Conservation (phyloP, 345 rosid species). For the Atalantia buxifolia region DNA sequence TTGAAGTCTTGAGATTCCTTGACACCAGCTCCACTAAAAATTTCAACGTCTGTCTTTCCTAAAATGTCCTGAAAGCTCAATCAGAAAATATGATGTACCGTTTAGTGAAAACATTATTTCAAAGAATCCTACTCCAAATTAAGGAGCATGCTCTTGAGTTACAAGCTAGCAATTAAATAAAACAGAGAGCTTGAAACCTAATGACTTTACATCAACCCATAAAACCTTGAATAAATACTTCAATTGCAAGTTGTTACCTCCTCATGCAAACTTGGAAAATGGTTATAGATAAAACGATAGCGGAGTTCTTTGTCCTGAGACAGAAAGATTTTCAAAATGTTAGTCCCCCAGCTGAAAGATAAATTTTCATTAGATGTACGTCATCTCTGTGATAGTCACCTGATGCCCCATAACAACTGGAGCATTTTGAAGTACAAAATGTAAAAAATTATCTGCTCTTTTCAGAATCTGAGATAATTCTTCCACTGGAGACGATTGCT, state of each 20-base stretch:
- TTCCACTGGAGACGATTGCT: conserved; percentile 73
- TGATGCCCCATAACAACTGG: conserved; percentile 95
- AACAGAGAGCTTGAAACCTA: not conserved
- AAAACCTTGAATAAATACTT: conserved; percentile 23
- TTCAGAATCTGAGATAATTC: conserved; percentile 78
- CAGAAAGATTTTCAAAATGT: not conserved
- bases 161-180: not conserved
- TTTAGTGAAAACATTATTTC: not conserved
- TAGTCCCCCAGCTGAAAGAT: conserved; percentile 12
- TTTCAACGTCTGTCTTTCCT: conserved; percentile 89
- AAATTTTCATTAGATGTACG: not conserved
- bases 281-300: conserved; percentile 90
- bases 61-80: conserved; percentile 64
- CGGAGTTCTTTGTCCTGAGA: conserved; percentile 90
- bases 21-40: conserved; percentile 84
- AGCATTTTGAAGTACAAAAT: conserved; percentile 90
- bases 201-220: not conserved
- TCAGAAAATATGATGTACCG: not conserved
- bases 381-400: conserved; percentile 31
- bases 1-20: conserved; percentile 95
- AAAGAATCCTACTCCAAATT: not conserved
- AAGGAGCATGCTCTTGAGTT: not conserved
- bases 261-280: conserved; percentile 79
- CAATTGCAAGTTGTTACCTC: conserved; percentile 45
- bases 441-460: conserved; percentile 92